Evolutionary conservation across 768 basidiomycete species (phyloP).

Genomic region (Hygrophorus pudorinus): DNA sequence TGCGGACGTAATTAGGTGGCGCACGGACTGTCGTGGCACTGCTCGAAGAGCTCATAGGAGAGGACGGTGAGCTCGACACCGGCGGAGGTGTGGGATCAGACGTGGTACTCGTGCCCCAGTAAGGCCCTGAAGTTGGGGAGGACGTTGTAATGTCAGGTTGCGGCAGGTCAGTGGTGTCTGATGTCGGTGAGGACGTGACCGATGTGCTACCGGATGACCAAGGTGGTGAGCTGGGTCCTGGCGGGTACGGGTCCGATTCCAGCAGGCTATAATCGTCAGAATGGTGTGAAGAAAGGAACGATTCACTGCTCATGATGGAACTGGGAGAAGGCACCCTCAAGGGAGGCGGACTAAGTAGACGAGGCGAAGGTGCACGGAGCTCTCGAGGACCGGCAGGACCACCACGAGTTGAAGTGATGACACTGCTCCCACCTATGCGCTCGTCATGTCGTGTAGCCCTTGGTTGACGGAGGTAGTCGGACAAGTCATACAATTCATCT

Average conservation of each 20-base stretch:
- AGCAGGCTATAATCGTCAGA: slow-evolving; percentile 54
- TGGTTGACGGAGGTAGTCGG: slow-evolving; percentile 41
- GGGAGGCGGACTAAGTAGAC: slow-evolving; percentile 16
- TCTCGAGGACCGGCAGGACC: slow-evolving; percentile 14
- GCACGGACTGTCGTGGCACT: slow-evolving; percentile 17
- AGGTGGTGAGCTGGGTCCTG: slow-evolving; percentile 11
- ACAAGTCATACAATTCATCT: slow-evolving; percentile 56
- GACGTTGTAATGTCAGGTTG: slow-evolving; percentile 9
- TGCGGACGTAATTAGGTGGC: slow-evolving; percentile 25
- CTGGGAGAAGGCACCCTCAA: slow-evolving; percentile 9
- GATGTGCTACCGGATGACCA: neutral
- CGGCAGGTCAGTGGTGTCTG: slow-evolving; percentile 6
- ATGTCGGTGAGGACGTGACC: slow-evolving; percentile 7
- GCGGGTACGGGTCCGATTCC: slow-evolving; percentile 17
- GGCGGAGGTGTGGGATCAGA: slow-evolving; percentile 23
- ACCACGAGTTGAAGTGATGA: slow-evolving; percentile 23
- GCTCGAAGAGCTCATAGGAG: slow-evolving; percentile 26
- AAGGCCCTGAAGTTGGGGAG: slow-evolving; percentile 6
- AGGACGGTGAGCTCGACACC: slow-evolving; percentile 25
- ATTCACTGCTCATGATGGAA: slow-evolving; percentile 29
- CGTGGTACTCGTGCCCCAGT: slow-evolving; percentile 6
- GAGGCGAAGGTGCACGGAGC: slow-evolving; percentile 10
- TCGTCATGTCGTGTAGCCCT: slow-evolving; percentile 27
- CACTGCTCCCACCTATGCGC: slow-evolving; percentile 34
- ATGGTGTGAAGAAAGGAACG: slow-evolving; percentile 48